A percentile compares a stretch with the other conserved stretches of the same genome.
Conservation (phyloP, 192 early-diverging fungal genomes). For the Mortierella claussenii region DNA sequence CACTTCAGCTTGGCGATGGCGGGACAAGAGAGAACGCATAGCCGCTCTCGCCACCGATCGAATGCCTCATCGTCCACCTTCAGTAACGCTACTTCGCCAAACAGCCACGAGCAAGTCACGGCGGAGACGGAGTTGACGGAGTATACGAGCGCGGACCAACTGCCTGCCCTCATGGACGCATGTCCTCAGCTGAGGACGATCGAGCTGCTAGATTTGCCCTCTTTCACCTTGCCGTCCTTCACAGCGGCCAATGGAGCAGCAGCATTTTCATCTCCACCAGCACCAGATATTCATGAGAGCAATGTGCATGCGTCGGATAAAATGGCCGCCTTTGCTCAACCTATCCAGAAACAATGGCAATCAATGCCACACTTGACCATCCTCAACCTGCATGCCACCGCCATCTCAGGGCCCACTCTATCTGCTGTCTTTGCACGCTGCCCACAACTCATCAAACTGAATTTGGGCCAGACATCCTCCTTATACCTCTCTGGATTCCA, state of each 20-base stretch:
- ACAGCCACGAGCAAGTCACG: conserved; percentile 7
- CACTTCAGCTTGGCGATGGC: conserved; percentile 24
- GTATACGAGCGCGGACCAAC: conserved; percentile 20
- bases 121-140: conserved; percentile 11
- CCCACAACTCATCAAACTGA: conserved; percentile 23
- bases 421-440: conserved; percentile 23
- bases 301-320: background rate
- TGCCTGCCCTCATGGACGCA: conserved; percentile 24
- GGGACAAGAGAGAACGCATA: background rate
- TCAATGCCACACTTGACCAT: conserved; percentile 27
- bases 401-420: conserved; percentile 35
- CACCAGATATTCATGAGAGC: background rate
- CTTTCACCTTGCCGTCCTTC: background rate
- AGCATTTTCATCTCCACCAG: background rate
- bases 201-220: conserved; percentile 11
- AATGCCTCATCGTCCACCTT: background rate
- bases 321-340: background rate
- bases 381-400: conserved; percentile 37
- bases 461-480: conserved; percentile 19
- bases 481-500: conserved; percentile 31
- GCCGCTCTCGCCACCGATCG: conserved; percentile 9
- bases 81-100: conserved; percentile 1
- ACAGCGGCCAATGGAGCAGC: background rate
- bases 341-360: background rate
- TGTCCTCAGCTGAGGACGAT: conserved; percentile 33